phyloP scores from a whole-genome alignment of 2,329 filamentous ascomycete species.

The Stagonosporopsis vannaccii region DNA sequence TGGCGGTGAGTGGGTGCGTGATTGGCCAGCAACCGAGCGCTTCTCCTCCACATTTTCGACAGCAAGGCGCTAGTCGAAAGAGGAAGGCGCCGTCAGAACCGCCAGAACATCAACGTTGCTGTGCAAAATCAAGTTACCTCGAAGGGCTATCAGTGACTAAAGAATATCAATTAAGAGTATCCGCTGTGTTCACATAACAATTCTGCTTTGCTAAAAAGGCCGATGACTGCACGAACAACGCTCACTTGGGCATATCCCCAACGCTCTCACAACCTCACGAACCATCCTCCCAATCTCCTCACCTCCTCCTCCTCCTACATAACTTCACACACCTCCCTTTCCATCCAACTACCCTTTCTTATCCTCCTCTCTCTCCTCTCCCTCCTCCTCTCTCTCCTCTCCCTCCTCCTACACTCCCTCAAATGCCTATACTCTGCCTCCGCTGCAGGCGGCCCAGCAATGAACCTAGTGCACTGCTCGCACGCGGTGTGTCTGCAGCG shows the following conservation, averaged over 20 bases:
- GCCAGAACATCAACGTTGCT: neutral
- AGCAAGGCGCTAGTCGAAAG: neutral
- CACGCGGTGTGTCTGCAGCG: neutral
- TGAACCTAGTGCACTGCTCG: neutral
- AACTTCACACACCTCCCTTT: neutral
- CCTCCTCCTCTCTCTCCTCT: neutral
- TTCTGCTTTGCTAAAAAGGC: too few relatives aligned
- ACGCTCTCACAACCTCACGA: too few relatives aligned
- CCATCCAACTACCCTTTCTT: neutral
- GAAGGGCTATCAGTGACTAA: too few relatives aligned
- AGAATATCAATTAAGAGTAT: too few relatives aligned
- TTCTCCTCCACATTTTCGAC: neutral
- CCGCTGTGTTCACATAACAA: too few relatives aligned
- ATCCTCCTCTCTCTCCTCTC: neutral
- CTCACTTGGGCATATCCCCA: too few relatives aligned
- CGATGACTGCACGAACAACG: too few relatives aligned
- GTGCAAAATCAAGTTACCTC: too few relatives aligned
- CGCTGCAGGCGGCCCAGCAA: neutral
- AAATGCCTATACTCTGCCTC: neutral
- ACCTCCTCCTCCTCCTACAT: neutral
- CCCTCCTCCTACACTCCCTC: neutral
- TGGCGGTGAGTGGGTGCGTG: neutral
- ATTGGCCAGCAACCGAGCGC: neutral
- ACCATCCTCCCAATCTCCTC: too few relatives aligned
- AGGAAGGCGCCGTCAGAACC: neutral